phyloP scores from a whole-genome alignment of 73 alveolate species.

The Tetrahymena borealis region DNA sequence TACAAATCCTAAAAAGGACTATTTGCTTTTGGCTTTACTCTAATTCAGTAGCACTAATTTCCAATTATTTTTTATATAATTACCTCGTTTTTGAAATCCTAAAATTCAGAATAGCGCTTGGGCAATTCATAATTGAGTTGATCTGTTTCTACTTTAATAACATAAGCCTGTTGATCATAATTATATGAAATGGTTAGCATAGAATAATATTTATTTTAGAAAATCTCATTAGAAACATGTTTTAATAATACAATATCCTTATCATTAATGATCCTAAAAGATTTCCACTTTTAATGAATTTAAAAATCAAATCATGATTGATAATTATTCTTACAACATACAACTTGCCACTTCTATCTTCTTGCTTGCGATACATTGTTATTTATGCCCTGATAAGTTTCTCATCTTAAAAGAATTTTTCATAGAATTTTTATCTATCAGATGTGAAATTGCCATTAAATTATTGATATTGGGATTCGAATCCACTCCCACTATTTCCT shows the following conservation, averaged over 20 bases:
- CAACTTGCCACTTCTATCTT: not conserved
- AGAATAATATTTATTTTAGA: too few relatives aligned
- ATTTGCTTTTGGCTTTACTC: too few relatives aligned
- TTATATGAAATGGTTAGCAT: too few relatives aligned
- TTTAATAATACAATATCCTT: too few relatives aligned
- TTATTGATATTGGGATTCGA: not conserved
- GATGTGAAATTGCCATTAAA: not conserved
- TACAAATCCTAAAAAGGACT: not conserved
- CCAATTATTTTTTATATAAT: not conserved
- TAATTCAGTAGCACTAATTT: too few relatives aligned
- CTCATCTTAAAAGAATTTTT: not conserved
- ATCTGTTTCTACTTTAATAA: not conserved
- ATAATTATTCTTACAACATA: not conserved
- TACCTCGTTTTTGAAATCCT: not conserved
- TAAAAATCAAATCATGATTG: too few relatives aligned
- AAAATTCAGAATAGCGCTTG: not conserved
- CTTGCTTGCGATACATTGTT: not conserved
- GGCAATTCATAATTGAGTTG: not conserved
- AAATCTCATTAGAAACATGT: too few relatives aligned
- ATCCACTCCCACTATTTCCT: not conserved
- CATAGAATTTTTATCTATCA: not conserved
- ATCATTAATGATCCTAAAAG: too few relatives aligned
- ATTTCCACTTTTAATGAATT: too few relatives aligned
- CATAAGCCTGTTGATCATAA: not conserved
- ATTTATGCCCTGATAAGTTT: not conserved